phyloP scores from a whole-genome alignment of 164 flowering plant genomes.

The Protea cynaroides region DNA sequence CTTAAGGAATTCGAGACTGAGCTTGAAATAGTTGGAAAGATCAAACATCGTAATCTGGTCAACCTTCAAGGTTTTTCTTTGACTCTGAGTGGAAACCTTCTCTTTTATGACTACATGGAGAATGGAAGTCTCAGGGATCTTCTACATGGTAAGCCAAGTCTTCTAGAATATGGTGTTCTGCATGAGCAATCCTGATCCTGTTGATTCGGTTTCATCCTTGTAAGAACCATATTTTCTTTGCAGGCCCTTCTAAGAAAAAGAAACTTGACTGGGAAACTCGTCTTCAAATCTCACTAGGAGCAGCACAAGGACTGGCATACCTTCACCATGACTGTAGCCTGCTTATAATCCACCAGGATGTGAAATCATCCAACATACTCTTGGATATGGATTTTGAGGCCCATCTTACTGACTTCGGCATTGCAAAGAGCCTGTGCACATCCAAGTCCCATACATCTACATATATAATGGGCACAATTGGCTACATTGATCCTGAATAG shows the following conservation, averaged over 20 bases:
- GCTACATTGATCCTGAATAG: slow-evolving; percentile 97
- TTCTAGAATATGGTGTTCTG: neutral
- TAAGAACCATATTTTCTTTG: neutral
- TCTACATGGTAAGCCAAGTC: slow-evolving; percentile 62
- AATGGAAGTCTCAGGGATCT: slow-evolving; percentile 99
- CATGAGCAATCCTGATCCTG: too few relatives aligned
- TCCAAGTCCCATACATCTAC: slow-evolving; percentile 85
- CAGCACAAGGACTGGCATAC: slow-evolving; percentile 90
- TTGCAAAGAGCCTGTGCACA: slow-evolving; percentile 75
- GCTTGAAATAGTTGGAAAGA: slow-evolving; percentile 84
- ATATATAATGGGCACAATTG: slow-evolving; percentile 92
- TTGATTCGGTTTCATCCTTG: neutral
- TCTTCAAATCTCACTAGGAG: slow-evolving; percentile 72
- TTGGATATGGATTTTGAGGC: slow-evolving; percentile 86
- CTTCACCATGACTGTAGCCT: slow-evolving; percentile 98
- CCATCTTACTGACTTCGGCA: slow-evolving; percentile 96
- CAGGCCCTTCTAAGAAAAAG: slow-evolving; percentile 73
- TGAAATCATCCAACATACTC: slow-evolving; percentile 90
- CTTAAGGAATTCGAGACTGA: slow-evolving; percentile 94
- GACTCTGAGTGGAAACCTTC: slow-evolving; percentile 80
- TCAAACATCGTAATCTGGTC: slow-evolving; percentile 94
- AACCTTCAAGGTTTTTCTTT: slow-evolving; percentile 89
- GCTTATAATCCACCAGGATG: slow-evolving; percentile 89
- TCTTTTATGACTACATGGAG: slow-evolving; percentile 98
- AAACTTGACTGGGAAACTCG: slow-evolving; percentile 90